phyloP scores from a whole-genome alignment of 768 basidiomycete species.

The Saitozyma sp. region DNA sequence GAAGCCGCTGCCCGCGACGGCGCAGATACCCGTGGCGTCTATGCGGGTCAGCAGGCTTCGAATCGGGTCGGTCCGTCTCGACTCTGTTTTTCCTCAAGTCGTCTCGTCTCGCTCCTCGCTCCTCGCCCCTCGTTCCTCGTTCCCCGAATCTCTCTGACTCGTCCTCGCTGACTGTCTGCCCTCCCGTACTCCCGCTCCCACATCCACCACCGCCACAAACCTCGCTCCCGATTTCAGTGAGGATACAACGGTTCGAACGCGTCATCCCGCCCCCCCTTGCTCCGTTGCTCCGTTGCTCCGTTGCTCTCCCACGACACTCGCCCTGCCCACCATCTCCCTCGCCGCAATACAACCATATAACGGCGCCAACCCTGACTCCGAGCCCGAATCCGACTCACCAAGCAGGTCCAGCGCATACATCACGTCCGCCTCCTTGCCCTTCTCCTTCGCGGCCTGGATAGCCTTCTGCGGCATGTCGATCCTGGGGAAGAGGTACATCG shows the following conservation, averaged over 20 bases:
- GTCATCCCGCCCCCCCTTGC: not conserved
- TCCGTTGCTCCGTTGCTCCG: not conserved
- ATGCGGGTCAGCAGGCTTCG: not conserved
- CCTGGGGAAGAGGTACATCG: constrained; percentile 88
- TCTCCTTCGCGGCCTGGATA: constrained; percentile 67
- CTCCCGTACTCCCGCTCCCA: no score
- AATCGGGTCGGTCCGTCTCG: not conserved
- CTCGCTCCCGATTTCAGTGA: not conserved
- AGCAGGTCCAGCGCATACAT: constrained; percentile 83
- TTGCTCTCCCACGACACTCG: not conserved
- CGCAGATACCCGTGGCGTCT: constrained; percentile 67
- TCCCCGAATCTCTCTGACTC: no score
- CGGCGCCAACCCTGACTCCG: no score
- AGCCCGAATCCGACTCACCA: constrained; percentile 56
- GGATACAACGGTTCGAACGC: not conserved
- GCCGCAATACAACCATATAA: no score
- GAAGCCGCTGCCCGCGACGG: constrained; percentile 90
- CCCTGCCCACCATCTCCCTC: no score
- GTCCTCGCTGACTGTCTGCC: no score
- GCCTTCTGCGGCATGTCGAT: constrained; percentile 74
- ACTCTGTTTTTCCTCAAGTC: not conserved
- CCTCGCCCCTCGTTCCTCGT: no score
- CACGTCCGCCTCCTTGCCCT: constrained; percentile 79
- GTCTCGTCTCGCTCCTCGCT: not conserved
- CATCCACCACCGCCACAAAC: no score